These are phyloP conservation scores for Blastocystis sp. DNA, from an alignment of 352 stramenopile species.

Conservation along the genomic window DNA sequence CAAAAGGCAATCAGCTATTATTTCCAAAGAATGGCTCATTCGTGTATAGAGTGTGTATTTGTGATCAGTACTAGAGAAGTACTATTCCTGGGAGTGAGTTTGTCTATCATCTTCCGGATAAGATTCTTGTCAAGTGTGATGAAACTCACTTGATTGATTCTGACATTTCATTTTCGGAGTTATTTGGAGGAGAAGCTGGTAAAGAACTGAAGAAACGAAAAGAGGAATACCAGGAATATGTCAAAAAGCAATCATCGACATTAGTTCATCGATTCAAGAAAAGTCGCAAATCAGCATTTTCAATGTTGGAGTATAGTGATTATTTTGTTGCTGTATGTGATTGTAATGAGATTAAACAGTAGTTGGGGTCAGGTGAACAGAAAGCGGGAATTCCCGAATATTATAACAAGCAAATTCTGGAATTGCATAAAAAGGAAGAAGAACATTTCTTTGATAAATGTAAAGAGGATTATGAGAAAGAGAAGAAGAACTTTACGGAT, in stretches of 20 bases:
- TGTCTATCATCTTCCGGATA: neutral
- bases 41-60: neutral
- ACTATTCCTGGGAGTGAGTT: neutral
- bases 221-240: neutral
- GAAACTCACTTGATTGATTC: neutral
- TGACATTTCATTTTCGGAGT: neutral
- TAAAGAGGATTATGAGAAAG: neutral
- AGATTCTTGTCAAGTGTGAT: neutral
- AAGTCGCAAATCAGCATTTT: neutral
- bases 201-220: neutral
- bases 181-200: neutral
- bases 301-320: neutral
- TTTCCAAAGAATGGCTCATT: constrained; percentile 5
- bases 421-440: constrained; percentile 9
- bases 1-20: neutral
- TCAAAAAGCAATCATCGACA: neutral
- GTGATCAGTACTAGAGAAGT: neutral
- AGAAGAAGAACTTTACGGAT: neutral
- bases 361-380: neutral
- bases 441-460: neutral
- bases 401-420: neutral
- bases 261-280: neutral
- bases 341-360: neutral
- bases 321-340: neutral
- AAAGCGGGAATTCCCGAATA: neutral